phyloP scores from a whole-genome alignment of 768 basidiomycete species.

The Hygrophorus russula region DNA sequence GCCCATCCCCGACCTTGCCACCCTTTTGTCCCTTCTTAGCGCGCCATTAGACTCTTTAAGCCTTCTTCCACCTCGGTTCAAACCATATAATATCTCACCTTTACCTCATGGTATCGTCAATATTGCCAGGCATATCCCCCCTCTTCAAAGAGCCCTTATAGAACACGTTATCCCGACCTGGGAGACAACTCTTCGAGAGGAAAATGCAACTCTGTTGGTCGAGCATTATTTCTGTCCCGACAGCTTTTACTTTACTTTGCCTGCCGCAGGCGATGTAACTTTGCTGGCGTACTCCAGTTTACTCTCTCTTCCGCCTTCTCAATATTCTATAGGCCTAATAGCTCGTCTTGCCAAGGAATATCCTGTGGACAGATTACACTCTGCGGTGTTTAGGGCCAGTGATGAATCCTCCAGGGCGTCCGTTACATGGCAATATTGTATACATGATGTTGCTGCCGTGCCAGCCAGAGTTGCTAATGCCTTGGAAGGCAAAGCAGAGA shows the following conservation, averaged over 20 bases:
- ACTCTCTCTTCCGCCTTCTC: conserved; percentile 34
- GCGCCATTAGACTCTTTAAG: conserved; percentile 45
- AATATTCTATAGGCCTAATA: conserved; percentile 42
- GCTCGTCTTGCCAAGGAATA: conserved; percentile 47
- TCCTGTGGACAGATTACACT: conserved; percentile 57
- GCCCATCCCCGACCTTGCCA: conserved; percentile 36
- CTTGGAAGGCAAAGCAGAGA: conserved; percentile 25
- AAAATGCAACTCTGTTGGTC: conserved; percentile 31
- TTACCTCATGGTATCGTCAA: conserved; percentile 21
- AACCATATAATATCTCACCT: conserved; percentile 28
- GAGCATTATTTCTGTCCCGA: conserved; percentile 72
- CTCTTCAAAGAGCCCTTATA: conserved; percentile 56
- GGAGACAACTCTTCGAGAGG: conserved; percentile 42
- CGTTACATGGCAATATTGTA: conserved; percentile 65
- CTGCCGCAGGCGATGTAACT: conserved; percentile 41
- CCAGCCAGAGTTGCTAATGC: conserved; percentile 78
- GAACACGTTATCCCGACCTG: conserved; percentile 61
- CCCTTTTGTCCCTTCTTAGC: conserved; percentile 44
- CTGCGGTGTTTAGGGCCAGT: conserved; percentile 26
- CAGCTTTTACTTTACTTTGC: conserved; percentile 37
- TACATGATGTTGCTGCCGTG: conserved; percentile 50
- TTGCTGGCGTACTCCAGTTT: conserved; percentile 57
- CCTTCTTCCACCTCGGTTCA: conserved; percentile 51
- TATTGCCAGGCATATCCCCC: conserved; percentile 31
- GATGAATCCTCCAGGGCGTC: conserved; percentile 16